A percentile compares a stretch with the other conserved stretches of the same genome.
Conservation (phyloP, 305 asterid species). For the Ilex paraguariensis region DNA sequence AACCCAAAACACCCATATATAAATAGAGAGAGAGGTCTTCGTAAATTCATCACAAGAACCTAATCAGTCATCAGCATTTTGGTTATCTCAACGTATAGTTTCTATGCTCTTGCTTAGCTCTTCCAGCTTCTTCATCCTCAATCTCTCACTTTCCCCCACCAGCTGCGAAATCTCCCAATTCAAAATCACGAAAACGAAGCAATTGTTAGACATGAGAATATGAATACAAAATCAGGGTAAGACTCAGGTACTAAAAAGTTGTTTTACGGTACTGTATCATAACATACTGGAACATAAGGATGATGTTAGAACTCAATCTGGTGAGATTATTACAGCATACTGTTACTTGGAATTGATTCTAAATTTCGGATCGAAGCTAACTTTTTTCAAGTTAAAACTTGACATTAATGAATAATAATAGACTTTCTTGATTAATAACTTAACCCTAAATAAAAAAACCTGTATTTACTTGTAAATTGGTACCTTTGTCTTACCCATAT, state of each 20-base stretch:
- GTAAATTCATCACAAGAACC: constrained; percentile 73
- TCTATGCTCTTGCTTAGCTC: constrained; percentile 99
- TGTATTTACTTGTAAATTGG: too few relatives aligned
- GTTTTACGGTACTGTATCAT: too few relatives aligned
- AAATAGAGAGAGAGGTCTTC: constrained; percentile 40
- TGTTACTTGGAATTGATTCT: too few relatives aligned
- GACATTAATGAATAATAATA: neutral
- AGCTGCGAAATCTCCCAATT: constrained; percentile 40
- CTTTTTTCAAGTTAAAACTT: too few relatives aligned
- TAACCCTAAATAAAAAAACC: too few relatives aligned
- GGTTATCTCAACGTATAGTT: constrained; percentile 39
- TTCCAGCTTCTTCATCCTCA: constrained; percentile 93
- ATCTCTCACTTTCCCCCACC: constrained; percentile 83
- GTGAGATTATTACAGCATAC: too few relatives aligned
- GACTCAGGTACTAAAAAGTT: too few relatives aligned
- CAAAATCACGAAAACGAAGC: constrained; percentile 2
- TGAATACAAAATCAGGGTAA: neutral
- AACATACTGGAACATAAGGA: too few relatives aligned
- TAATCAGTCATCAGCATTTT: constrained; percentile 37
- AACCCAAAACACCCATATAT: constrained; percentile 45
- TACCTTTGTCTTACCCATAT: too few relatives aligned
- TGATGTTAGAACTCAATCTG: too few relatives aligned
- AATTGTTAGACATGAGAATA: neutral
- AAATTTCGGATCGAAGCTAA: too few relatives aligned
- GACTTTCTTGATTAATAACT: too few relatives aligned